A percentile compares a stretch with the other conserved stretches of the same genome.
Evolutionary conservation across 148 eudicot species (phyloP).

Genomic region (Amaranthus cruentus): DNA sequence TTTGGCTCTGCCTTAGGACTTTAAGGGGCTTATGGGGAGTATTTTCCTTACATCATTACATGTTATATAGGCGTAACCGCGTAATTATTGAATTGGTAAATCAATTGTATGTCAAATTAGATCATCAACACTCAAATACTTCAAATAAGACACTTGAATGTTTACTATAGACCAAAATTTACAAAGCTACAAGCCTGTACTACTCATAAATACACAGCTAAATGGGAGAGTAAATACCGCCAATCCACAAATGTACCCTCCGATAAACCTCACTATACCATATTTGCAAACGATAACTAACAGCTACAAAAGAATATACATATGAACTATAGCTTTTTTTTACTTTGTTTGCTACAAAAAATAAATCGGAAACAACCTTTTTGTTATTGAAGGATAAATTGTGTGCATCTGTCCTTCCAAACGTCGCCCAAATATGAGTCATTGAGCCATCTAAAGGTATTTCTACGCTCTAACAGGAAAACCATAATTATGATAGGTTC

Average conservation of each 20-base stretch:
- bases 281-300: neutral
- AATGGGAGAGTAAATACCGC: slow-evolving; percentile 1
- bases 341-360: no score
- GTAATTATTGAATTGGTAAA: no score
- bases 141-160: no score
- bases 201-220: neutral
- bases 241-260: neutral
- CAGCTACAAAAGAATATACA: neutral
- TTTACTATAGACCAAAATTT: no score
- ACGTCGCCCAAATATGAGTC: neutral
- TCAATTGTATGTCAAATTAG: no score
- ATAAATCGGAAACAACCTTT: no score
- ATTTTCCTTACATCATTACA: no score
- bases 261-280: neutral
- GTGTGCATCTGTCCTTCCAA: neutral
- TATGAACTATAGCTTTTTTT: neutral
- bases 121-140: no score
- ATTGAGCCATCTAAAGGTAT: neutral
- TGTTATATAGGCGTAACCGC: no score
- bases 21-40: no score
- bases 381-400: neutral
- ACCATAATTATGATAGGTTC: slow-evolving; percentile 67
- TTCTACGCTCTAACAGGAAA: slow-evolving; percentile 47
- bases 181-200: neutral
- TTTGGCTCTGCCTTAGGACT: no score